Conservation (phyloP, 768 basidiomycete species). For the Phanerodontia chrysosporium region DNA sequence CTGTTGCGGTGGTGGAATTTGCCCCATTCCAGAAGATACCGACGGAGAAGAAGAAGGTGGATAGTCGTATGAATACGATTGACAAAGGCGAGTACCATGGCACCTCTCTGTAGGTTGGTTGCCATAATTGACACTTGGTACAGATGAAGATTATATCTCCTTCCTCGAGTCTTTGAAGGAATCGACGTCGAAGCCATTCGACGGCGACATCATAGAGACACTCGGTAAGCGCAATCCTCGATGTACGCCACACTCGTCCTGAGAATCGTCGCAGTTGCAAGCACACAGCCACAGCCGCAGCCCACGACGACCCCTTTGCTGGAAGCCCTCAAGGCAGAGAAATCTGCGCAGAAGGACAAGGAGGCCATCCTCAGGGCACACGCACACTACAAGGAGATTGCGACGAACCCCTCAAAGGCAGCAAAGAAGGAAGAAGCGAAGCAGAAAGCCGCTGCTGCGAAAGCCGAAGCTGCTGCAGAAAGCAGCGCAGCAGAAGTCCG, state of each 20-base stretch:
- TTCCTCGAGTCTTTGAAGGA: conserved; percentile 74
- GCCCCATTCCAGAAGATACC: conserved; percentile 90
- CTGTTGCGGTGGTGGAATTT: conserved; percentile 87
- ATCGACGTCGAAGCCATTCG: conserved; percentile 39
- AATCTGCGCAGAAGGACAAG: conserved; percentile 62
- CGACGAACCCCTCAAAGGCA: conserved; percentile 26
- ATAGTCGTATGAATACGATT: conserved; percentile 82
- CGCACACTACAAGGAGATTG: conserved; percentile 60
- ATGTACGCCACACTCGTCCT: background rate
- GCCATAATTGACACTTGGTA: background rate
- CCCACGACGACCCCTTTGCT: conserved; percentile 89
- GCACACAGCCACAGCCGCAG: conserved; percentile 50
- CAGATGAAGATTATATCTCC: conserved; percentile 80
- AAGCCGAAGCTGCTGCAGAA: conserved; percentile 13
- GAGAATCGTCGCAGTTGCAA: conserved; percentile 47
- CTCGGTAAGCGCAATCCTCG: conserved; percentile 40
- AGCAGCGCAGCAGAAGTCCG: conserved; percentile 7
- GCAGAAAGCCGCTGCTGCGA: conserved; percentile 26
- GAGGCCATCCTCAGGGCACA: conserved; percentile 70
- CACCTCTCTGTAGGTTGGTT: background rate
- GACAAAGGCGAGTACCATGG: conserved; percentile 65
- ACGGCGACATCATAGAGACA: conserved; percentile 60
- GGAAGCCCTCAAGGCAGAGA: conserved; percentile 88
- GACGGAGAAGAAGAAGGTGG: conserved; percentile 67
- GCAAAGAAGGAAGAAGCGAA: conserved; percentile 37